These are phyloP conservation scores for Jamesozyma hellenica DNA, from an alignment of 805 yeast species.

Conservation along the genomic window DNA sequence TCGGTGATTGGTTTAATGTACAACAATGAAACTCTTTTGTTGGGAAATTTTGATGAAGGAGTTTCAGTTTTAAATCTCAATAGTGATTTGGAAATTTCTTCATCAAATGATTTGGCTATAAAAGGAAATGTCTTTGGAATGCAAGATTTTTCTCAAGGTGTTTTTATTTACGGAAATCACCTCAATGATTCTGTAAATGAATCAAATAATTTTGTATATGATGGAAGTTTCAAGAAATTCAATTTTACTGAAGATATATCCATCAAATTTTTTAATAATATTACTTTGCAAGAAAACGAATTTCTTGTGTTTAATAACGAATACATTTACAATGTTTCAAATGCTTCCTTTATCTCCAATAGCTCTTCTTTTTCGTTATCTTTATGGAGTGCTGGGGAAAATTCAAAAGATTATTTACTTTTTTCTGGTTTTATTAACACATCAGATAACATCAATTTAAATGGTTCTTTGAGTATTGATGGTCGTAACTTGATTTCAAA, in stretches of 20 bases:
- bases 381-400: slow-evolving; percentile 19
- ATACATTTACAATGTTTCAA: slow-evolving; percentile 25
- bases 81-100: slow-evolving; percentile 12
- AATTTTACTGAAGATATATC: slow-evolving; percentile 5
- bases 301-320: slow-evolving; percentile 19
- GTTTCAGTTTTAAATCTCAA: slow-evolving; percentile 29
- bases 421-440: slow-evolving; percentile 25
- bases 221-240: slow-evolving; percentile 16
- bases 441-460: slow-evolving; percentile 12
- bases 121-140: slow-evolving; percentile 17
- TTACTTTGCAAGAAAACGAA: slow-evolving; percentile 15
- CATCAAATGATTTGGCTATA: slow-evolving; percentile 5
- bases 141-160: slow-evolving; percentile 24
- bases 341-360: slow-evolving; percentile 11
- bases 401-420: slow-evolving; percentile 26
- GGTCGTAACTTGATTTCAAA: slow-evolving; percentile 3
- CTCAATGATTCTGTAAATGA: slow-evolving; percentile 10
- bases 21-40: slow-evolving; percentile 36
- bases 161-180: slow-evolving; percentile 25
- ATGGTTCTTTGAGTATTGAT: slow-evolving; percentile 12
- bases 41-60: slow-evolving; percentile 38
- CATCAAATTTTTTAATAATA: slow-evolving; percentile 10
- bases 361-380: slow-evolving; percentile 19
- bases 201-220: slow-evolving; percentile 12
- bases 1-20: slow-evolving; percentile 25